A percentile compares a stretch with the other conserved stretches of the same genome.
Conservation (phyloP, 768 basidiomycete genomes). For the Lentinula sp. region DNA sequence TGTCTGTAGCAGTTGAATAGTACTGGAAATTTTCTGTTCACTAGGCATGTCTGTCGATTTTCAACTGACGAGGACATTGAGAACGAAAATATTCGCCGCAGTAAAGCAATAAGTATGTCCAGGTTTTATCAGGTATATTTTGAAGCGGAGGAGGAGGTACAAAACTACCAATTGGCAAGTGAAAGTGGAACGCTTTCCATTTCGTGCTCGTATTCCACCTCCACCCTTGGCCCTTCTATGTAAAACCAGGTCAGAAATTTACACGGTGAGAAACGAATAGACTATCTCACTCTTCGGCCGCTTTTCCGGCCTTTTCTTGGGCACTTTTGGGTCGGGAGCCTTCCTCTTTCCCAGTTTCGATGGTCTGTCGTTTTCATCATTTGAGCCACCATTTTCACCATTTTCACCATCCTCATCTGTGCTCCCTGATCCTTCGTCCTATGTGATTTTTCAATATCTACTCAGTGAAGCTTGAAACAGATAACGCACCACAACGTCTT, state of each 20-base stretch:
- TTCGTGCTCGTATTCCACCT: constrained; percentile 97
- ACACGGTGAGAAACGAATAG: background rate
- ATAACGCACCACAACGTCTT: constrained; percentile 56
- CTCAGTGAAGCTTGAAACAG: background rate
- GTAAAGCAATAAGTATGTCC: too few species aligned
- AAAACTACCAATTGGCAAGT: constrained; percentile 44
- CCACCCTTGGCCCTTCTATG: constrained; percentile 73
- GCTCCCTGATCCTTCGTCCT: constrained; percentile 39
- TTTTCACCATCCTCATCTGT: constrained; percentile 29
- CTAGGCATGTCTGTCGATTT: too few species aligned
- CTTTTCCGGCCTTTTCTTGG: constrained; percentile 52
- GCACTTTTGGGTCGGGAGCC: constrained; percentile 34
- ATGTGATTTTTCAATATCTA: background rate
- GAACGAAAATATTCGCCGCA: too few species aligned
- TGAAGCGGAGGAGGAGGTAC: background rate
- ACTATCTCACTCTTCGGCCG: constrained; percentile 51
- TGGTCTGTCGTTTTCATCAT: constrained; percentile 24
- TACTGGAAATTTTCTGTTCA: too few species aligned
- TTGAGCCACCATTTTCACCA: constrained; percentile 20
- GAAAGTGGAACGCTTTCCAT: constrained; percentile 60
- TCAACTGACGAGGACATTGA: too few species aligned
- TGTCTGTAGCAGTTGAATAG: too few species aligned
- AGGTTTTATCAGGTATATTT: background rate
- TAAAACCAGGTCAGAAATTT: background rate
- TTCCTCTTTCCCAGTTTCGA: constrained; percentile 65